Base-by-base conservation (phyloP, 1,139 yeast species). In the Protomyces arabidopsidicola region DNA sequence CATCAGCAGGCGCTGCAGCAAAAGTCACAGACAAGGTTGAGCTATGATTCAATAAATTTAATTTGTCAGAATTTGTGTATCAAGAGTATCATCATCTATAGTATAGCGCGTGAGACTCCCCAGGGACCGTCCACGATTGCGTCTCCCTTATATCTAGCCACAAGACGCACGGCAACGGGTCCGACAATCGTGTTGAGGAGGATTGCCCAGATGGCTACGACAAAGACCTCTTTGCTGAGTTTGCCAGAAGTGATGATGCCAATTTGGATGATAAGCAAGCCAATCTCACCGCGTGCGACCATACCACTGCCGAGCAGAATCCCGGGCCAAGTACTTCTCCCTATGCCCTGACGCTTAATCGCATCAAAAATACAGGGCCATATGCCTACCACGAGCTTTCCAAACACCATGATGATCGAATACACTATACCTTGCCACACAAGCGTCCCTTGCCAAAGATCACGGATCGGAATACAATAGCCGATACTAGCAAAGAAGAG, bases 211-310 rank as follows among this genome's bases (percentile, higher is more conserved):
- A 60, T 42, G 16, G 60, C 65, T 12, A 22, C 20, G 24, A 45
- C 16, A 5, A 45, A 22, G 12, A 22, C 51, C 12, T 18, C 51
- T 20, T 22, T 18, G 35, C 39, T 18, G 18, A 24, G 42, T 12
- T 45, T 20, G 20, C 27, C 24, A 8, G 51, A 20, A 14, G 14
- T 14, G 51, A 22, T 14, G 4, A 20, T 5, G 27, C 60, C 64
- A 16, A 62, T n/a, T 34, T 64, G 18, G 14, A 63, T 14, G 31
- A 62, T 60, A 14, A 62, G 35, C 18, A 60, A 31, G 14, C 65
- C 65, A 36, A 62, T 60, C 34, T 62, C 65, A 16, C 65, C 65
- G 8, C 65, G 57, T 9, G 65, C 54, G 12, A 60, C 60, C 65
- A 62, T 62, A 5, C 60, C 65, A 12, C 18, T 14, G 27, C 60